phyloP scores from a whole-genome alignment of 2,329 filamentous ascomycete genomes.

The Colletotrichum tamarilloi region DNA sequence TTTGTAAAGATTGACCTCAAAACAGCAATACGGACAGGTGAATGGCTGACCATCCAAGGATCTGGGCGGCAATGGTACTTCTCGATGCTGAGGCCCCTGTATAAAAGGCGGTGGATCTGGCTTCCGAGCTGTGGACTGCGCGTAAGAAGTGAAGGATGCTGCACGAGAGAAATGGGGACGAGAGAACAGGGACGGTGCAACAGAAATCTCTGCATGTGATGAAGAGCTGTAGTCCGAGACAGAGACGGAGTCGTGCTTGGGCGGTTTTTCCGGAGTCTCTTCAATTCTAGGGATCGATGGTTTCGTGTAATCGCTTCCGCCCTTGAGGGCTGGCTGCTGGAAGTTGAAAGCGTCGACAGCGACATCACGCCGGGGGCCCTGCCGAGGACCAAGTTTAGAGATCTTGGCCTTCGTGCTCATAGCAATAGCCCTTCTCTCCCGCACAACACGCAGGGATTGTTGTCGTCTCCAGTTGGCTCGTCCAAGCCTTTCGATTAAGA shows the following conservation, averaged over 20 bases:
- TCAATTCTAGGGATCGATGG: neutral
- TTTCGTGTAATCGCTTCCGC: neutral
- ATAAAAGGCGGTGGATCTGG: neutral
- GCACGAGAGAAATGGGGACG: neutral
- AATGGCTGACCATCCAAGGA: slow-evolving; percentile 8
- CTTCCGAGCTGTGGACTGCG: neutral
- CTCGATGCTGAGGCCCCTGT: neutral
- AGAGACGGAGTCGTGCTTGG: neutral
- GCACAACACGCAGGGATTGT: neutral
- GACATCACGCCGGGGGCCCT: slow-evolving; percentile 1
- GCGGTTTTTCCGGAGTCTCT: neutral
- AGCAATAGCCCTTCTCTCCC: neutral
- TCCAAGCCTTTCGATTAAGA: neutral
- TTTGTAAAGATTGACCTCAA: slow-evolving; percentile 6
- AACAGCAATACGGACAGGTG: slow-evolving; percentile 17
- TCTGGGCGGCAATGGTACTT: neutral
- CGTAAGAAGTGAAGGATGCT: neutral
- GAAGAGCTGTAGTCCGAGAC: too few species aligned
- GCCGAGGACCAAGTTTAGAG: neutral
- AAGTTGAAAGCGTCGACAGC: slow-evolving; percentile 22
- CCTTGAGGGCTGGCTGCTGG: slow-evolving; percentile 15
- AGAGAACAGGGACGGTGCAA: neutral
- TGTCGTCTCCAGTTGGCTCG: slow-evolving; percentile 18
- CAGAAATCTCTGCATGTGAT: neutral
- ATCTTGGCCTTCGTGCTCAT: neutral